phyloP scores from a whole-genome alignment of 2,329 filamentous ascomycete genomes.

The Phaeosphaeriaceae sp. region DNA sequence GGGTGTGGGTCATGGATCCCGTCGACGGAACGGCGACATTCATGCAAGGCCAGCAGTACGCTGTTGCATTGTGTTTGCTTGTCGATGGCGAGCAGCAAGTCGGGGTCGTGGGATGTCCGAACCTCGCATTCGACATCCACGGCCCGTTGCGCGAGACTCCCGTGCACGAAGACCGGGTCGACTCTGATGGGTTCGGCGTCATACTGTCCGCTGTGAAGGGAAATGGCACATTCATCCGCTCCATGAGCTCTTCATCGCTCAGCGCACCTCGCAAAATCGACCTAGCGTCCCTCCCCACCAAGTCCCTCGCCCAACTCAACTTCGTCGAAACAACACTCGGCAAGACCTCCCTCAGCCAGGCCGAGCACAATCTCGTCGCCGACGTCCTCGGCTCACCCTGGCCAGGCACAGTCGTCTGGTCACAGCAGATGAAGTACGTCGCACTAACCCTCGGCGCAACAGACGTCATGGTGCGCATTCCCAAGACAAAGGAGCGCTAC shows the following conservation, averaged over 20 bases:
- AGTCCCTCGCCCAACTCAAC: constrained; percentile 44
- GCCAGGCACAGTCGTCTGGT: constrained; percentile 61
- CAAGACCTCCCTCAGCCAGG: constrained; percentile 48
- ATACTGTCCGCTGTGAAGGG: constrained; percentile 59
- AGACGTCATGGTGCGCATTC: constrained; percentile 59
- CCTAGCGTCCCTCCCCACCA: constrained; percentile 18
- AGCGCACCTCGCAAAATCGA: constrained; percentile 44
- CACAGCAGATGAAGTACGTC: constrained; percentile 63
- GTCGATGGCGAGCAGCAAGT: constrained; percentile 65
- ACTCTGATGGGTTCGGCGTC: constrained; percentile 50
- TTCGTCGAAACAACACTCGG: constrained; percentile 57
- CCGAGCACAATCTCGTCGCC: constrained; percentile 48
- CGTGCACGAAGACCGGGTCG: constrained; percentile 51
- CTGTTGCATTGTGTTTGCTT: constrained; percentile 66
- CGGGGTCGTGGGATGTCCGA: constrained; percentile 69
- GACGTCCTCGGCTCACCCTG: constrained; percentile 50
- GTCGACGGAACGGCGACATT: constrained; percentile 72
- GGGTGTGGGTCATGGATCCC: constrained; percentile 70
- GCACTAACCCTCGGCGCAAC: constrained; percentile 60
- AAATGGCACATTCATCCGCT: constrained; percentile 53
- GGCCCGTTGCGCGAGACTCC: constrained; percentile 22
- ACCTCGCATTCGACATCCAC: constrained; percentile 56
- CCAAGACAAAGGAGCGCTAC: constrained; percentile 52
- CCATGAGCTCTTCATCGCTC: constrained; percentile 46
- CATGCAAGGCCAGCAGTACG: constrained; percentile 68